Conservation (phyloP, 495 filamentous ascomycete species). For the Lasiosphaeria miniovina region DNA sequence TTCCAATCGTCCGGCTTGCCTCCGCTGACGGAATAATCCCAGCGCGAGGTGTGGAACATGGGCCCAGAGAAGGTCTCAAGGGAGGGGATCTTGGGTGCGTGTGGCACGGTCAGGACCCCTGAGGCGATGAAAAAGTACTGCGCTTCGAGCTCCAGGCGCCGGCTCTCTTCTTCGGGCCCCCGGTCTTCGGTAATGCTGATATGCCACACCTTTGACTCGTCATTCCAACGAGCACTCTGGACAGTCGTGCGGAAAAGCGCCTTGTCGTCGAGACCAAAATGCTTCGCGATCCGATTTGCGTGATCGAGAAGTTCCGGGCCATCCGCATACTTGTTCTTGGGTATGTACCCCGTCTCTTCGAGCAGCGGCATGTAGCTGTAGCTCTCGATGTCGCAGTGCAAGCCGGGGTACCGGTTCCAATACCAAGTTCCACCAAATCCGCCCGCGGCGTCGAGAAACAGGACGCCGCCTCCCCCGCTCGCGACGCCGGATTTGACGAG, state of each 20-base stretch:
- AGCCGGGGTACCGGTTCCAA: conserved; percentile 54
- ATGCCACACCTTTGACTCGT: conserved; percentile 40
- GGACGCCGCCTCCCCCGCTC: conserved; percentile 41
- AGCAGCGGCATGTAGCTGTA: conserved; percentile 55
- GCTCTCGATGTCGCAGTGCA: conserved; percentile 51
- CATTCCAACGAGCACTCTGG: conserved; percentile 42
- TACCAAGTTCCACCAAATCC: conserved; percentile 56
- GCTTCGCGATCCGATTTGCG: conserved; percentile 35
- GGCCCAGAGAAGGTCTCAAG: conserved; percentile 45
- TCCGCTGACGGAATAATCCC: conserved; percentile 54
- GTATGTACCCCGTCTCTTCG: conserved; percentile 60
- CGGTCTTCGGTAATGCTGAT: conserved; percentile 35
- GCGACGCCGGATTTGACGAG: conserved; percentile 48
- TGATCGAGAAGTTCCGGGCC: conserved; percentile 49
- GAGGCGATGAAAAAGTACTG: conserved; percentile 37
- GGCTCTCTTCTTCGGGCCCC: conserved; percentile 30
- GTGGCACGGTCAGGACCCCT: conserved; percentile 44
- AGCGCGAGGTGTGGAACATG: conserved; percentile 52
- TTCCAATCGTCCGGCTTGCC: conserved; percentile 44
- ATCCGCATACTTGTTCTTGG: conserved; percentile 42
- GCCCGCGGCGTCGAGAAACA: conserved; percentile 46
- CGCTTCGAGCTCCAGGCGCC: conserved; percentile 29
- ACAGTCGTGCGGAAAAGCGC: conserved; percentile 46
- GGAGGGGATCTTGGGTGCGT: conserved; percentile 44
- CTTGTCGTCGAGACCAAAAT: conserved; percentile 45